Conservation (phyloP, 2,329 filamentous ascomycete species). For the Calonectria pseudoturangicola region DNA sequence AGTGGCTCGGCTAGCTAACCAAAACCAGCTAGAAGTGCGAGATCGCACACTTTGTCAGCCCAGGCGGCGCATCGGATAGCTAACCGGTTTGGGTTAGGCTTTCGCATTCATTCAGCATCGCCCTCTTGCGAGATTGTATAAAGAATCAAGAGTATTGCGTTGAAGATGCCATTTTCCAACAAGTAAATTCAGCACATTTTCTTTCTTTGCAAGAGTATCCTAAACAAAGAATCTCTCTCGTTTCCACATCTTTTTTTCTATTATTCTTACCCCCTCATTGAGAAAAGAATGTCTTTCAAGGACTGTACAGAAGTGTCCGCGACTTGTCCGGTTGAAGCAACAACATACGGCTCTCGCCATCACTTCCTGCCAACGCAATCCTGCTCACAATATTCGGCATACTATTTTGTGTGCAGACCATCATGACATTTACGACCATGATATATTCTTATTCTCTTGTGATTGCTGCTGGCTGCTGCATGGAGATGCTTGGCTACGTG, state of each 20-base stretch:
- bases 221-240: too few relatives aligned
- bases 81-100: background rate
- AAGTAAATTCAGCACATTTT: background rate
- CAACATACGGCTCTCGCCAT: slow-evolving; percentile 52
- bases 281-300: background rate
- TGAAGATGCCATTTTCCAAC: background rate
- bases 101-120: slow-evolving; percentile 14
- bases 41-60: background rate
- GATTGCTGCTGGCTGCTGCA: slow-evolving; percentile 60
- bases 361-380: slow-evolving; percentile 50
- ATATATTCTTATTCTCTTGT: slow-evolving; percentile 63
- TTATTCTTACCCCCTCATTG: background rate
- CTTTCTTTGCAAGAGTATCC: background rate
- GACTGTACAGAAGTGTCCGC: slow-evolving; percentile 50
- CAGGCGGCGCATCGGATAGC: slow-evolving; percentile 1
- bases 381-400: slow-evolving; percentile 60
- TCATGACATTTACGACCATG: slow-evolving; percentile 57
- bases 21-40: slow-evolving; percentile 12
- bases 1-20: slow-evolving; percentile 1
- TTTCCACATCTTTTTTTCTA: background rate
- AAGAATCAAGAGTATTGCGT: background rate
- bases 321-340: slow-evolving; percentile 50
- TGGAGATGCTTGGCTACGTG: slow-evolving; percentile 65
- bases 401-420: slow-evolving; percentile 57
- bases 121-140: slow-evolving; percentile 15